These are phyloP conservation scores for Nitzschia sp. DNA, from an alignment of 108 stramenopile species.

Conservation along the genomic window DNA sequence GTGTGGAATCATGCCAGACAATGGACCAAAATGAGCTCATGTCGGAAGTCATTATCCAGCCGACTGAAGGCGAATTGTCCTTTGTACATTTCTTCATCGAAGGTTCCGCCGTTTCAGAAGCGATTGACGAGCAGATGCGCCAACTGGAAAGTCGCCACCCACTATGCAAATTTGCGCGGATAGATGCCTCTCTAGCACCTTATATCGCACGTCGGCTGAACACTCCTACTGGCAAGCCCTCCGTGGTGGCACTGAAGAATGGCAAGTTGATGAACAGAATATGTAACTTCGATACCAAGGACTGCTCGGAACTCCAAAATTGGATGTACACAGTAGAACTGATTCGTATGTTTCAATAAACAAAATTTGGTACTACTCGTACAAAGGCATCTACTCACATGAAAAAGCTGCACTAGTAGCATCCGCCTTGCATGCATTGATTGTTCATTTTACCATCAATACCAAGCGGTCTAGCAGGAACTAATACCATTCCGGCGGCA, in stretches of 20 bases:
- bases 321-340: not conserved
- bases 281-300: not conserved
- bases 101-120: not conserved
- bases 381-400: too few species aligned
- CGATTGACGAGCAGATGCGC: not conserved
- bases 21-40: not conserved
- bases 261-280: not conserved
- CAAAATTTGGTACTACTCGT: not conserved
- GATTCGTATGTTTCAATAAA: not conserved
- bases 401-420: too few species aligned
- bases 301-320: not conserved
- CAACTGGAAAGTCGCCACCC: not conserved
- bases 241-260: not conserved
- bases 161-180: not conserved
- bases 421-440: too few species aligned
- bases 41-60: not conserved
- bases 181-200: not conserved
- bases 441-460: too few species aligned
- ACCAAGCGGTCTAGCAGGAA: too few species aligned
- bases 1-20: not conserved
- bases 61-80: not conserved
- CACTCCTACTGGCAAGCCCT: not conserved
- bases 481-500: too few species aligned
- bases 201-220: not conserved
- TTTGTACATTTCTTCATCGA: slow-evolving; percentile 3